phyloP scores from a whole-genome alignment of 768 basidiomycete genomes.

The Boletus vermiculosoides region DNA sequence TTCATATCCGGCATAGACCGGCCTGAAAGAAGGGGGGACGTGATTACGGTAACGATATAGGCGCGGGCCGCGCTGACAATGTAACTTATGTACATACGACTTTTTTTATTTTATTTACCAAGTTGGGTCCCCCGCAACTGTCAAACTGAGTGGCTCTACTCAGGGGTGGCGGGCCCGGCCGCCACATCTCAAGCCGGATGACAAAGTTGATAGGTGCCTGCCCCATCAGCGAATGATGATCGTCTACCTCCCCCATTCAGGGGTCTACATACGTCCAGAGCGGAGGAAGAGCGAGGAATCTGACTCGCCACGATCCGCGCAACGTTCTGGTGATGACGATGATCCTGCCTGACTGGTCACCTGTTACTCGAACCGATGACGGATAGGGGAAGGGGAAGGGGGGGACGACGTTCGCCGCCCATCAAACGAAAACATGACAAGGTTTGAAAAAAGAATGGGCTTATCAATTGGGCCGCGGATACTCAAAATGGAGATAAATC shows the following conservation, averaged over 20 bases:
- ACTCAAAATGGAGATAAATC: conserved; percentile 5
- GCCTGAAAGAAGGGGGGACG: too few relatives aligned
- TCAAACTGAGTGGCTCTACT: background rate
- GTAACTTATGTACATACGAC: too few relatives aligned
- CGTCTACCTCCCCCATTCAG: too few relatives aligned
- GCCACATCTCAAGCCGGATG: background rate
- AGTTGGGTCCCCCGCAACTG: background rate
- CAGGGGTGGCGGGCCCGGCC: background rate
- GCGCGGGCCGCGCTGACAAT: too few relatives aligned
- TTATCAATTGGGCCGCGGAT: background rate
- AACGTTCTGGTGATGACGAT: background rate
- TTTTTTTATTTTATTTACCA: background rate
- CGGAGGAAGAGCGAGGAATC: background rate
- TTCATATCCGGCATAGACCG: background rate
- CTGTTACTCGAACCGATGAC: background rate
- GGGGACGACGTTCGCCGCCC: conserved; percentile 1
- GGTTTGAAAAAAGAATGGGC: background rate
- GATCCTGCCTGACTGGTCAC: background rate
- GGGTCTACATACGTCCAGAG: background rate
- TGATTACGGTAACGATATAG: too few relatives aligned
- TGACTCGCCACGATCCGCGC: background rate
- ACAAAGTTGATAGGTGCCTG: too few relatives aligned
- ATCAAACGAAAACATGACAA: background rate
- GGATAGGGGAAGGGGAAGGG: conserved; percentile 8
- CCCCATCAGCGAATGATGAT: too few relatives aligned